phyloP scores from a whole-genome alignment of 75 land plant genomes.

The Chamaecyparis obtusa region DNA sequence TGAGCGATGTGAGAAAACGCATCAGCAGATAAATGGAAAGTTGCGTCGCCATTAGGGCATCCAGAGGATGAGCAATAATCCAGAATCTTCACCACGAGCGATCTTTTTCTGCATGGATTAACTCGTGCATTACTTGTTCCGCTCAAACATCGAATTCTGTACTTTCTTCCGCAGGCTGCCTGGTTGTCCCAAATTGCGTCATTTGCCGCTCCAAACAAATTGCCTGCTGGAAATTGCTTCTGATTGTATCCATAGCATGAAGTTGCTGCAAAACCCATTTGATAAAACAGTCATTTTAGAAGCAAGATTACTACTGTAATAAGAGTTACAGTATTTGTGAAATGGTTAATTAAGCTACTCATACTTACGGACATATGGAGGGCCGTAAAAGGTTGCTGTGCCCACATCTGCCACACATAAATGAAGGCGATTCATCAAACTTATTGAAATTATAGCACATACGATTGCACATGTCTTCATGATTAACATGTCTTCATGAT shows the following conservation, averaged over 20 bases:
- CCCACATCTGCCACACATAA: background rate
- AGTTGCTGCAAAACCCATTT: slow-evolving; percentile 22
- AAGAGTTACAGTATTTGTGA: too few relatives aligned
- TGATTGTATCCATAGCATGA: slow-evolving; percentile 37
- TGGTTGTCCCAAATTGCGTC: slow-evolving; percentile 26
- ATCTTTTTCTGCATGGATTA: background rate
- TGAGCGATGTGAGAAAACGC: background rate
- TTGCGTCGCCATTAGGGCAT: slow-evolving; percentile 11
- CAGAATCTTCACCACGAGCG: slow-evolving; percentile 25
- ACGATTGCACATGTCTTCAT: too few relatives aligned
- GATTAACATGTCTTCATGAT: too few relatives aligned
- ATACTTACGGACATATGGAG: slow-evolving; percentile 3
- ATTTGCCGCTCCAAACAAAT: slow-evolving; percentile 41
- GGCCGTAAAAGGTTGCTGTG: background rate
- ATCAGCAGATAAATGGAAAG: slow-evolving; percentile 9
- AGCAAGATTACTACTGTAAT: too few relatives aligned
- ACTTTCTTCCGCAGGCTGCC: slow-evolving; percentile 36
- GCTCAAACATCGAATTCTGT: slow-evolving; percentile 31
- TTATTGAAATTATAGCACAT: too few relatives aligned
- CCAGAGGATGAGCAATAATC: slow-evolving; percentile 20
- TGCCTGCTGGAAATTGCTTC: slow-evolving; percentile 21
- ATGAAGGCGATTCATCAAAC: background rate
- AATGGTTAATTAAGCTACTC: too few relatives aligned
- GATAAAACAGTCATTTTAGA: too few relatives aligned
- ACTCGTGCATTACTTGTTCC: background rate